These are phyloP conservation scores for Friedmanniomyces endolithicus DNA, from an alignment of 495 filamentous ascomycete species.

Conservation along the genomic window DNA sequence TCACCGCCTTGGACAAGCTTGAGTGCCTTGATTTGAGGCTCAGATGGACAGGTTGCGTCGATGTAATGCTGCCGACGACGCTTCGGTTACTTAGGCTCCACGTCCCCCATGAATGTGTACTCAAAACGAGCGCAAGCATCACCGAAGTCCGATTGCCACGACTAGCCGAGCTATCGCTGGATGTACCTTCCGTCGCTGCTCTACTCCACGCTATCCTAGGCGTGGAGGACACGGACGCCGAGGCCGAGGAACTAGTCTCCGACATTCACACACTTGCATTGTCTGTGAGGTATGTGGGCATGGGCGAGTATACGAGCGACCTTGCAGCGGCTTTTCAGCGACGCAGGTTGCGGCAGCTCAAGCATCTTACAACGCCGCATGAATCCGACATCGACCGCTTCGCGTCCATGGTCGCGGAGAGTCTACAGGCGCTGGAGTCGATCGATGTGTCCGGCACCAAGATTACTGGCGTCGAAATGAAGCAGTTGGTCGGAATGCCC, in stretches of 20 bases:
- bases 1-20: background rate
- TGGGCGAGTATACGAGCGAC: background rate
- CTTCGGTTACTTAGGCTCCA: background rate
- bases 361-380: background rate
- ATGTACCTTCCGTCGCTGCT: background rate
- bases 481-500: conserved; percentile 14
- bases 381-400: background rate
- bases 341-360: background rate
- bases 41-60: background rate
- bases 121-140: background rate
- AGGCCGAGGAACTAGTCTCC: background rate
- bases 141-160: background rate
- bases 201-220: background rate
- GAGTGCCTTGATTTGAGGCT: background rate
- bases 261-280: background rate
- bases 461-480: conserved; percentile 28
- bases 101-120: background rate
- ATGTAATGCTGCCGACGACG: background rate
- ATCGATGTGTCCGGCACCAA: conserved; percentile 18
- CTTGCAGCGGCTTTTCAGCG: background rate
- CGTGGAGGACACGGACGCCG: background rate
- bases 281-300: too few species aligned
- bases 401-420: background rate
- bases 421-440: background rate
- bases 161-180: background rate